Evolutionary conservation across 257 asterid species (phyloP).

Genomic region (Nicotiana noctiflora): DNA sequence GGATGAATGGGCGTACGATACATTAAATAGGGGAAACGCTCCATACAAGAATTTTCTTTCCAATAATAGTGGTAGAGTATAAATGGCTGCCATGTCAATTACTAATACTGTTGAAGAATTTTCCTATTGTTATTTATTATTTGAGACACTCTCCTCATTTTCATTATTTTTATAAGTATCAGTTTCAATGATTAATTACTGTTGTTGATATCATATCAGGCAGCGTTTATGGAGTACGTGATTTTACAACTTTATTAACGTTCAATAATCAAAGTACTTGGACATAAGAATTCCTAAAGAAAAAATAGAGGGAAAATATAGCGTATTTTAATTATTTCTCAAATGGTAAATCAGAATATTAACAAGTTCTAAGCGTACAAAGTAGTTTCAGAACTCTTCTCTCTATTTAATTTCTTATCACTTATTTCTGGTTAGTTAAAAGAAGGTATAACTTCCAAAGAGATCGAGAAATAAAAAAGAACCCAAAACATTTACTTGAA

Average conservation of each 20-base stretch:
- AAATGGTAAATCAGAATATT: not conserved
- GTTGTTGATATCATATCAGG: not conserved
- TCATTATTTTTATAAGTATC: not conserved
- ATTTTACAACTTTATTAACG: too few species aligned
- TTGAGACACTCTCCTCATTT: not conserved
- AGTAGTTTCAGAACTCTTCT: not conserved
- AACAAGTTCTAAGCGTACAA: not conserved
- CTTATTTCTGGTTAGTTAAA: not conserved
- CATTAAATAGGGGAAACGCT: too few species aligned
- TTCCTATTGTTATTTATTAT: not conserved
- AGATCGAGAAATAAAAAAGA: too few species aligned
- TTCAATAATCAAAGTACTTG: too few species aligned
- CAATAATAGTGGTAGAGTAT: not conserved
- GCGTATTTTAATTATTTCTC: not conserved
- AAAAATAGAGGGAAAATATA: too few species aligned
- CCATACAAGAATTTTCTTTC: too few species aligned
- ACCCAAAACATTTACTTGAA: too few species aligned
- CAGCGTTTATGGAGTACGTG: not conserved
- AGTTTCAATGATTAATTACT: too few species aligned
- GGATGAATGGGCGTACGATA: too few species aligned
- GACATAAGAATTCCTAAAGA: too few species aligned
- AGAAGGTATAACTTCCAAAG: too few species aligned
- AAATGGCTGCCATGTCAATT: not conserved
- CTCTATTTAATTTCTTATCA: not conserved
- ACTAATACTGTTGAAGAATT: not conserved